Evolutionary conservation across 192 early-diverging fungal genomes (phyloP), one percentile per base, ranked within the genome.

Genomic region (Coemansia sp.): DNA sequence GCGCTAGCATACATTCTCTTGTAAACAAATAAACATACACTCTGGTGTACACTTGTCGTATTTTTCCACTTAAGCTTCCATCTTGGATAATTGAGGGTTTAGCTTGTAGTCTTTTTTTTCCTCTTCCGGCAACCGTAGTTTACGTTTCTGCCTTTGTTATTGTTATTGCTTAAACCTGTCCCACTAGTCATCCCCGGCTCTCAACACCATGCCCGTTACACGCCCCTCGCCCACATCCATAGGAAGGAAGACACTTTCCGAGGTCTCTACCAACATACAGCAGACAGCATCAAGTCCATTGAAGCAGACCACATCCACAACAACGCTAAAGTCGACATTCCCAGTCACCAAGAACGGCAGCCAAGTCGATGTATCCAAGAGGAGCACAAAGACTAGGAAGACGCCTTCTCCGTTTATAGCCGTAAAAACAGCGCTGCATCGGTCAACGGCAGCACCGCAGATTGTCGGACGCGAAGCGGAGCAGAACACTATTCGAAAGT

Each of bases 381-480:
- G 65, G 56, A 5, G 41, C 11, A 54, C 11, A 41, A 73, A 74
- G 56, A 19, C 58, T 12, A 63, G 64, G 16, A 67, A 58, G 63
- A 11, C 58, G 11, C 49, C 45, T 6, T 68, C 79, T 19, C 45
- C 69, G n/a, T 77, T 76, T 71, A 47, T 59, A 11, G 80, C 80
- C 1, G 49, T 61, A 36, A 83, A 83, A 51, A 57, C 55, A 1
- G 69, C 66, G 18, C 57, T 83, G 37, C 76, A 76, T 48, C 63
- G 81, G 49, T 78, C 81, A 8, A 83, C 81, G 1, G 69, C 76
- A 6, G 72, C 81, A 7, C 81, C 76, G 39, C 75, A 76, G 68
- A 83, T 83, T 19, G 43, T 83, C 22, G 81, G 81, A 8, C 81
- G 81, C 58, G 72, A 64, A 40, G 51, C 60, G 32, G 81, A 83